phyloP scores from a whole-genome alignment of 371 early-diverging fungal species.

The Coemansia sp. region DNA sequence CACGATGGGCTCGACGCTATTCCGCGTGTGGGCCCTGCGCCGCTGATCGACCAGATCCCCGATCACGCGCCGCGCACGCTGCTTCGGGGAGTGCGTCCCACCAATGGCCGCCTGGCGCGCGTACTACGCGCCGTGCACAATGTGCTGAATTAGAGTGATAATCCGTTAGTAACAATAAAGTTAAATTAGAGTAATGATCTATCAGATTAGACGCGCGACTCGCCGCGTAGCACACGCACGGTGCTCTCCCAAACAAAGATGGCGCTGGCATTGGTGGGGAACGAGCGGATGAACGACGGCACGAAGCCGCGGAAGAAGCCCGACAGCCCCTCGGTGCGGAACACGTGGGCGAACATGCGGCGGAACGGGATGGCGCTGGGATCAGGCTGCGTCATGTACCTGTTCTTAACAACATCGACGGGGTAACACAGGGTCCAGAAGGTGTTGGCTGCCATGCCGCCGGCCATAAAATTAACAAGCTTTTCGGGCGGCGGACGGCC shows the following conservation, averaged over 20 bases:
- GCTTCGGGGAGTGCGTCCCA: neutral
- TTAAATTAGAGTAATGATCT: neutral
- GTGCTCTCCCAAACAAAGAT: conserved; percentile 68
- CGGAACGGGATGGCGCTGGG: conserved; percentile 59
- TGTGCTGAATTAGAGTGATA: neutral
- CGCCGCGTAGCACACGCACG: conserved; percentile 46
- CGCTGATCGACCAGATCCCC: neutral
- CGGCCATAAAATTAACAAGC: conserved; percentile 78
- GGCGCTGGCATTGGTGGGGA: conserved; percentile 88
- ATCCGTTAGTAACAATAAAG: neutral
- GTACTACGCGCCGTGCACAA: neutral
- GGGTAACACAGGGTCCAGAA: conserved; percentile 91
- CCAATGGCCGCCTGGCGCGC: conserved; percentile 4
- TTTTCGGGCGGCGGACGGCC: conserved; percentile 55
- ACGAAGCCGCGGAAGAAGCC: conserved; percentile 84
- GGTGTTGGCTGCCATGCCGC: conserved; percentile 83
- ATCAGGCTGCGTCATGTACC: conserved; percentile 89
- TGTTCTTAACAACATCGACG: conserved; percentile 84
- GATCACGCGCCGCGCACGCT: conserved; percentile 2
- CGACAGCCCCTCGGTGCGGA: conserved; percentile 59
- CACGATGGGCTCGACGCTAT: conserved; percentile 5
- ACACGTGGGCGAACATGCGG: conserved; percentile 40
- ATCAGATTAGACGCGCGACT: conserved; percentile 10
- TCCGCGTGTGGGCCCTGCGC: conserved; percentile 1
- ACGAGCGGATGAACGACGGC: conserved; percentile 82